phyloP scores from a whole-genome alignment of 169 alveolate species.

The Plasmodium coatneyi region DNA sequence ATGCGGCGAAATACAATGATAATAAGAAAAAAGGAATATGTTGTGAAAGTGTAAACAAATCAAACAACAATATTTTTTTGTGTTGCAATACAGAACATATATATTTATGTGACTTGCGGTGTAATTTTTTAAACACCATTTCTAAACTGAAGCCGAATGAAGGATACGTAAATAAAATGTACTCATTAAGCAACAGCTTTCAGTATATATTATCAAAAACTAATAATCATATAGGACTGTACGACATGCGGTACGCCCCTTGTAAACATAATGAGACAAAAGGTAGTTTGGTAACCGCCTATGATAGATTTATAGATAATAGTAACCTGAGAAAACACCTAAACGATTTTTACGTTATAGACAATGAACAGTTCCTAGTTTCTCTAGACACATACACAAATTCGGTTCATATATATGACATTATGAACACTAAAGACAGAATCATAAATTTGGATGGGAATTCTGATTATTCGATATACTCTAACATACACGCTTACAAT shows the following conservation, averaged over 20 bases:
- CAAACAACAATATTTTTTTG: conserved; percentile 70
- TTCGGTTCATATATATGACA: conserved; percentile 70
- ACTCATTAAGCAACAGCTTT: conserved; percentile 70
- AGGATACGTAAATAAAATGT: conserved; percentile 70
- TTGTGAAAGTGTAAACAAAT: conserved; percentile 62
- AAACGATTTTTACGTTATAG: conserved; percentile 75
- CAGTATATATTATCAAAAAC: conserved; percentile 76
- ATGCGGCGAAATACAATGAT: conserved; percentile 71
- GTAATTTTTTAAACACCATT: conserved; percentile 74
- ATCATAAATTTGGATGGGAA: conserved; percentile 58
- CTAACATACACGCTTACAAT: conserved; percentile 14
- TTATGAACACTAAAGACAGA: conserved; percentile 29
- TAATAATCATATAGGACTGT: conserved; percentile 75
- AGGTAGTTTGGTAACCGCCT: conserved; percentile 34
- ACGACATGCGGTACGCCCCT: conserved; percentile 58
- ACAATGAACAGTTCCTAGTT: conserved; percentile 70
- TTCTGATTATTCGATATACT: conserved; percentile 36
- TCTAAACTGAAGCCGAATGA: conserved; percentile 73
- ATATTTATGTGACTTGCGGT: conserved; percentile 68
- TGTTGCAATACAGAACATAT: conserved; percentile 68
- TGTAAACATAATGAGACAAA: conserved; percentile 59
- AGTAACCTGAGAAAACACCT: conserved; percentile 72
- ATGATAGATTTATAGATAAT: conserved; percentile 74
- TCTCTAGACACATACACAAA: conserved; percentile 71
- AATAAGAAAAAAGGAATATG: conserved; percentile 75